Base-by-base conservation (phyloP, 345 rosid species). In the Balakata baccata region DNA sequence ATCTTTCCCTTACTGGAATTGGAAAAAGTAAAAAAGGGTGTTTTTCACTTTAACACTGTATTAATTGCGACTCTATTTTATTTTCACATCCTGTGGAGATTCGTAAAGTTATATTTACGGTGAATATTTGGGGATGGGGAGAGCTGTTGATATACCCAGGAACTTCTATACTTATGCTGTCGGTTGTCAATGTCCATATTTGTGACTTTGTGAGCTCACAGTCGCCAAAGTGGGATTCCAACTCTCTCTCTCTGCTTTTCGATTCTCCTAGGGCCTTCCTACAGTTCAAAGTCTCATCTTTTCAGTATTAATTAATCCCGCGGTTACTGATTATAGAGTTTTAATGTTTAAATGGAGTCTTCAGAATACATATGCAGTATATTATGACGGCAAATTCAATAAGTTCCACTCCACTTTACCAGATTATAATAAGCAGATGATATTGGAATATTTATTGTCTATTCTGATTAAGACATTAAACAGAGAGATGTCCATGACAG, bases 161-260 rank as follows among this genome's bases (percentile, higher is more conserved):
- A 14, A 6, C 22, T 13, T 72, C 52, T 23, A 23, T 16, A 51
- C 18, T 52, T 0, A 16, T 52, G 56, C 56, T 59, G 41, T 38
- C 45, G 66, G 46, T 39, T 62, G 11, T 56, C 9, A 29, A 29
- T 29, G 34, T 29, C 34, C 34, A 29, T 29, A 29, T 29, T 29
- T 29, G 1, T 29, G 1, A 29, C 2, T 29, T 29, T 29, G 34
- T 29, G 34, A 1, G 34, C 34, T 29, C 34, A 29, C 34, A 29
- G 34, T 29, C 34, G 34, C 34, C 34, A 29, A 29, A 29, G 34
- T 29, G 34, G 34, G 34, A 29, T 29, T 29, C 70, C 53, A 75
- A 78, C 77, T 74, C 56, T 64, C 78, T 71, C 25, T 60, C 5
- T 51, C 41, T 52, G 54, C 72, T 61, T 66, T 43, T 16, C 39